phyloP scores from a whole-genome alignment of 1,284 basidiomycete species.

The Veloboletus limbatus region DNA sequence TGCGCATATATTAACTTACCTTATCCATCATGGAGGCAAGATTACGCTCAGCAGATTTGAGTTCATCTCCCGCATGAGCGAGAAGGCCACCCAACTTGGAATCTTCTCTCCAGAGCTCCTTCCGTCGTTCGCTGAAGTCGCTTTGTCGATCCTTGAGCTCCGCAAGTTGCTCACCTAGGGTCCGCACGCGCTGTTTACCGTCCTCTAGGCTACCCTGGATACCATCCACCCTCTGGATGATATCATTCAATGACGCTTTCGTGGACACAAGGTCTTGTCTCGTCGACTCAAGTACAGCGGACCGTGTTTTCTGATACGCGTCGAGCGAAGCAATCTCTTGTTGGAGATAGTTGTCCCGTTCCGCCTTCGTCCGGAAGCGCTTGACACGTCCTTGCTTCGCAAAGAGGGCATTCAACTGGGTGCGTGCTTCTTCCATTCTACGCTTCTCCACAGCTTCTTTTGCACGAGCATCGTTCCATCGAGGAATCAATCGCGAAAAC shows the following conservation, averaged over 20 bases:
- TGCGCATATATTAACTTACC: constrained; percentile 42
- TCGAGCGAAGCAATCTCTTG: constrained; percentile 73
- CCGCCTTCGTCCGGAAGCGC: constrained; percentile 80
- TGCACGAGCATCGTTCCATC: constrained; percentile 57
- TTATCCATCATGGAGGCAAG: constrained; percentile 95
- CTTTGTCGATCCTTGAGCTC: constrained; percentile 70
- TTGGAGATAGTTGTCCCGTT: constrained; percentile 77
- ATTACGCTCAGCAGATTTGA: constrained; percentile 75
- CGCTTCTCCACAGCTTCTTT: constrained; percentile 68
- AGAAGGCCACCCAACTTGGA: constrained; percentile 81
- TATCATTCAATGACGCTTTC: constrained; percentile 48
- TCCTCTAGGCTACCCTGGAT: constrained; percentile 74
- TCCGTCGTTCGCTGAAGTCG: constrained; percentile 76
- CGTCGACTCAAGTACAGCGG: constrained; percentile 46
- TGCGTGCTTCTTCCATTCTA: constrained; percentile 69
- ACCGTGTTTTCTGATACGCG: constrained; percentile 52
- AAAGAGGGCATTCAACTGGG: constrained; percentile 70
- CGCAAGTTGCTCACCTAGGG: constrained; percentile 65
- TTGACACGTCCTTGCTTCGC: constrained; percentile 86
- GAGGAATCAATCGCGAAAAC: constrained; percentile 61
- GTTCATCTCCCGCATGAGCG: constrained; percentile 74
- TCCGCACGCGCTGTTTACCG: constrained; percentile 65
- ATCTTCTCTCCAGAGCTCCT: constrained; percentile 95
- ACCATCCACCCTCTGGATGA: constrained; percentile 59
- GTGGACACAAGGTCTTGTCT: constrained; percentile 47